Base-by-base conservation (phyloP, 768 basidiomycete species). In the Psilocybe tampanensis region DNA sequence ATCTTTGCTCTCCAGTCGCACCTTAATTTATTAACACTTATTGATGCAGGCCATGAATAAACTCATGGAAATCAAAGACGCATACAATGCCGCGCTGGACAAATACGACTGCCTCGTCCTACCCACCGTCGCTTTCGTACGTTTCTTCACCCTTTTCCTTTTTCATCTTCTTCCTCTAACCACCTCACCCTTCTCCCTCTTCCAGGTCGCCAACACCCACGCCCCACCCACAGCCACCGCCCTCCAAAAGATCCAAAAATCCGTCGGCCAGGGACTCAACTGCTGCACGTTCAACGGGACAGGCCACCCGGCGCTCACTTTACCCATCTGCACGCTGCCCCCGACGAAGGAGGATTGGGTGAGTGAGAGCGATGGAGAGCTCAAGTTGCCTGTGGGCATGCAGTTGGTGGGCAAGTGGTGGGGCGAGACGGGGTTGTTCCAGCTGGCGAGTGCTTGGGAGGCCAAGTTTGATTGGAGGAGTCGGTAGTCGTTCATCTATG, bases 351-450 rank as follows among this genome's bases (percentile, higher is more conserved):
- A 64, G 42, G 64, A 65, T 44, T 63, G 60, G 61, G 52, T 62
- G 11, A 51, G 56, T 13, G 54, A 57, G 21, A 29, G 12, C 1
- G 72, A 73, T 18, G 69, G 68, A 12, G 61, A 73, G 17, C 53
- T 74, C 52, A 71, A 64, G 56, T 62, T 80, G 17, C 79, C 79
- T 1, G 71, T 78, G 8, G 76, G 76, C 5, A 72, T 80, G 73
- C 77, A 79, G 65, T 60, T 80, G 17, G 74, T 79, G 1, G 76
- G 74, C 0, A 52, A 80, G 48, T 58, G 82, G 66, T 55, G 78
- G 74, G 39, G 75, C 72, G 58, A 83, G 63, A 52, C 73, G 62
- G 67, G 55, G 56, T 50, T 69, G 13, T 63, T 66, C 53, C 60
- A 65, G 21, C 54, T 67, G 17, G 69, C 66, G 15, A 62, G 50